phyloP scores from a whole-genome alignment of 1,139 yeast genomes.

The Pneumocystis jirovecii region DNA sequence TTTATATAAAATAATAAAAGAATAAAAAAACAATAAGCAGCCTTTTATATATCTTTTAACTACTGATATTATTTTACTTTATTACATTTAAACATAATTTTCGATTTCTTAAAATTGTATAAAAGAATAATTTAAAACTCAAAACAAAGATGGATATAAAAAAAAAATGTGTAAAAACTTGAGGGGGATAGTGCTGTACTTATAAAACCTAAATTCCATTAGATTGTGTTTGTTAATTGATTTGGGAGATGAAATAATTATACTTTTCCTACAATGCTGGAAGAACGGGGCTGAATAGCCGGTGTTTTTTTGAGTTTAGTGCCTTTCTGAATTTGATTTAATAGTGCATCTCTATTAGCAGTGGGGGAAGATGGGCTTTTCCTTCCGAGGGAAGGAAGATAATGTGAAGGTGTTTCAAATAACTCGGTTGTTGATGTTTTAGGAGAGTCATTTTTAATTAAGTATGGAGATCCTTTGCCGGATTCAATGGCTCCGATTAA shows the following conservation, averaged over 20 bases:
- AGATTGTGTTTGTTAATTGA: neutral
- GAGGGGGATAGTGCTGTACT: neutral
- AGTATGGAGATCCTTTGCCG: slow-evolving; percentile 11
- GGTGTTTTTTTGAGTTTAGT: slow-evolving; percentile 55
- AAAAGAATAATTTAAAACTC: neutral
- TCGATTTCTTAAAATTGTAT: neutral
- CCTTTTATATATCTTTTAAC: neutral
- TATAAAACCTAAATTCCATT: neutral
- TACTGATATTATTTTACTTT: neutral
- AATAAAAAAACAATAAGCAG: neutral
- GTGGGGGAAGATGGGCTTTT: slow-evolving; percentile 14
- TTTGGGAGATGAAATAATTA: neutral
- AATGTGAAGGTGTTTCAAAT: slow-evolving; percentile 7
- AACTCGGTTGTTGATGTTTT: slow-evolving; percentile 8
- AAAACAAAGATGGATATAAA: neutral
- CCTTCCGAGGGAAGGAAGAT: slow-evolving; percentile 12
- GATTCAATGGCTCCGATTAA: slow-evolving; percentile 48
- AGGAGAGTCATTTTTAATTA: slow-evolving; percentile 13
- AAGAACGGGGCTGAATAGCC: slow-evolving; percentile 49
- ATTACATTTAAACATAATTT: neutral
- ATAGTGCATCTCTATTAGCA: slow-evolving; percentile 48
- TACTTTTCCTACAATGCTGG: slow-evolving; percentile 14
- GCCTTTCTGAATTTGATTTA: slow-evolving; percentile 81
- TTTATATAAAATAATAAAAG: neutral
- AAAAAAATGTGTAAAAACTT: neutral